Base-by-base conservation (phyloP, 1,139 yeast species). In the Ogataea hybrid region DNA sequence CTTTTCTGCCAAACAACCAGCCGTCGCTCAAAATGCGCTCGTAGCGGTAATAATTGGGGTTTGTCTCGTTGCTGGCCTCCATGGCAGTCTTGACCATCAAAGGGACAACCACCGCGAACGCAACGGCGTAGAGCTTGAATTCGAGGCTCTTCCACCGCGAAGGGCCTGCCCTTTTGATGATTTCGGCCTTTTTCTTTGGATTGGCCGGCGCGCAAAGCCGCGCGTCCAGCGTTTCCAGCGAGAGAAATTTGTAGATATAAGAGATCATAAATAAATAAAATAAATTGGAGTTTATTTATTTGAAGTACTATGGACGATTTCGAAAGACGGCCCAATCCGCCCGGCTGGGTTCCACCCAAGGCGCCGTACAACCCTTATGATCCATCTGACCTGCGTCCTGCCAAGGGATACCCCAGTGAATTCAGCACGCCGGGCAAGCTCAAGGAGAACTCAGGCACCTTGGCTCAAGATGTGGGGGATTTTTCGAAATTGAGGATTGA, bases 361-460 rank as follows among this genome's bases (percentile, higher is more conserved):
- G 92, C 90, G 2, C 92, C 92, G 0, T 87, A 85, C 59, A 86
- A 86, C 53, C 95, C 95, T 3, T 86, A 81, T 57, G 96, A 86
- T 58, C 85, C 92, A 0, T 65, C 77, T 0, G 96, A 86, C 59
- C 61, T 69, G 28, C 69, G 96, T 39, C 95, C 96, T 0, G 77
- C 95, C 0, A 81, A 79, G 58, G 95, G 95, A 2, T 86, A 86
- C 51, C 96, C 96, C 1, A 81, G 90, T 10, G 96, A 86, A 59
- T 85, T 70, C 61, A 68, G 71, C 47, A 62, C 77, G 4, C 84
- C 86, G 0, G 77, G 81, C 0, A 68, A 67, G 35, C 65, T 71
- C 41, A 79, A 79, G 16, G 60, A 67, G 21, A 81, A 83, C 67
- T 70, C 82, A 2, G 62, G 63, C 2, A 68, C 78, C n/a, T 63